Evolutionary conservation across 2,329 filamentous ascomycete species (phyloP).

Genomic region (Paecilomyces niveus): DNA sequence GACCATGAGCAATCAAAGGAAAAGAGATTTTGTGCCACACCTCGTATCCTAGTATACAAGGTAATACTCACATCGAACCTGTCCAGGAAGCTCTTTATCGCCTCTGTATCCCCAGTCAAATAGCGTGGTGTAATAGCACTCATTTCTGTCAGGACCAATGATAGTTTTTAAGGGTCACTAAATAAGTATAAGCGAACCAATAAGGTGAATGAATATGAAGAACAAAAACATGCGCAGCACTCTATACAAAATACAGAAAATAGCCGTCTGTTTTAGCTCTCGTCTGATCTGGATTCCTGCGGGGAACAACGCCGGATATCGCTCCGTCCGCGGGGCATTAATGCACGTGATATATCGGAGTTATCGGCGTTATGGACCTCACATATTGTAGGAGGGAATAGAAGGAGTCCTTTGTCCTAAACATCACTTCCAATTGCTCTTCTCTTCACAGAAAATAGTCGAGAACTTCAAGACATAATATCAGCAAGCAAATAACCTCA

Average conservation of each 20-base stretch:
- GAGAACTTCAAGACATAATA: too few relatives aligned
- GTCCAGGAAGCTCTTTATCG: constrained; percentile 76
- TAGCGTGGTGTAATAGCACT: constrained; percentile 39
- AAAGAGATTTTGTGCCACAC: background rate
- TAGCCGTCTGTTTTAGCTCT: background rate
- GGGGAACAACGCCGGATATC: background rate
- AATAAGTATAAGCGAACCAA: background rate
- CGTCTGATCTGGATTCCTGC: background rate
- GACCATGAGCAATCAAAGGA: background rate
- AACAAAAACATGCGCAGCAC: background rate
- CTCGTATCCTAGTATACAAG: background rate
- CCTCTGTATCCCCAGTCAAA: constrained; percentile 70
- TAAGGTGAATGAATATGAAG: background rate
- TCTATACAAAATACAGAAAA: background rate
- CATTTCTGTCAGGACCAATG: background rate
- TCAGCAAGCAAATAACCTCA: too few relatives aligned
- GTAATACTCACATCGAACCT: constrained; percentile 75
- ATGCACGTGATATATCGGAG: too few relatives aligned
- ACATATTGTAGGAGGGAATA: too few relatives aligned
- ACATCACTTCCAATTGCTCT: too few relatives aligned
- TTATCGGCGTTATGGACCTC: too few relatives aligned
- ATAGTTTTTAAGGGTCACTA: background rate
- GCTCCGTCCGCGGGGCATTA: too few relatives aligned
- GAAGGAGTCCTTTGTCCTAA: too few relatives aligned
- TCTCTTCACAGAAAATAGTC: too few relatives aligned